A percentile compares a stretch with the other conserved stretches of the same genome.
Evolutionary conservation across 2,329 filamentous ascomycete species (phyloP).

Genomic region (Fusarium guadeloupense): DNA sequence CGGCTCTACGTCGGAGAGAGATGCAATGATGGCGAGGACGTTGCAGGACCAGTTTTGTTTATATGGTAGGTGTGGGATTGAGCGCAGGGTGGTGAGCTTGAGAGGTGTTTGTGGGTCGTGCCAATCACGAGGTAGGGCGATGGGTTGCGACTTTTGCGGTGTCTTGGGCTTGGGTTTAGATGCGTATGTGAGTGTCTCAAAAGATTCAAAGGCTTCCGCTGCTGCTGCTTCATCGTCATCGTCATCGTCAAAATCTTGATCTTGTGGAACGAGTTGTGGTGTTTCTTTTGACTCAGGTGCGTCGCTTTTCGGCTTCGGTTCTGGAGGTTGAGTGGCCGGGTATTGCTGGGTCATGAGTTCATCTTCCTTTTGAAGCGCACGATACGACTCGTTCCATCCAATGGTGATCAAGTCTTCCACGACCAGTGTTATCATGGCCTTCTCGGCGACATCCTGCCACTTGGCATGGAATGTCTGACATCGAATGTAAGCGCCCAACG

Average conservation of each 20-base stretch:
- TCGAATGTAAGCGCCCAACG: slow-evolving; percentile 59
- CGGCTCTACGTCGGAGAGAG: slow-evolving; percentile 59
- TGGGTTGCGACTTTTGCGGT: slow-evolving; percentile 35
- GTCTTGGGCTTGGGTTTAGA: slow-evolving; percentile 22
- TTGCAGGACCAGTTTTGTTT: slow-evolving; percentile 68
- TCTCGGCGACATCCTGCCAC: slow-evolving; percentile 30
- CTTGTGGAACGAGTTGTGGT: not conserved
- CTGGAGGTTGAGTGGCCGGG: not conserved
- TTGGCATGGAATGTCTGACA: slow-evolving; percentile 54
- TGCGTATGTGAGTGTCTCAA: slow-evolving; percentile 50
- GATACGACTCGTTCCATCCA: slow-evolving; percentile 59
- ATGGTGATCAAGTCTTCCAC: slow-evolving; percentile 56
- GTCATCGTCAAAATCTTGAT: slow-evolving; percentile 8
- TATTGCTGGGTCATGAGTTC: not conserved
- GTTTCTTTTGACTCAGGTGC: not conserved
- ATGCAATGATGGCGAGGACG: slow-evolving; percentile 60
- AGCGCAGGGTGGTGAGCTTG: slow-evolving; percentile 60
- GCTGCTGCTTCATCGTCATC: slow-evolving; percentile 35
- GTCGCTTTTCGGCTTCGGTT: slow-evolving; percentile 1
- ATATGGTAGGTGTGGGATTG: slow-evolving; percentile 63
- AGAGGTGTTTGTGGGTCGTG: slow-evolving; percentile 55
- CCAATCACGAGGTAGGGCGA: slow-evolving; percentile 54
- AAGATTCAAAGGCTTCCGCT: slow-evolving; percentile 50
- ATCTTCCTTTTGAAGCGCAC: slow-evolving; percentile 29
- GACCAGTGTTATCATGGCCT: slow-evolving; percentile 55